A percentile compares a stretch with the other conserved stretches of the same genome.
phyloP scores from a whole-genome alignment of 1,284 basidiomycete genomes.

The Cryptococcus depauperatus region DNA sequence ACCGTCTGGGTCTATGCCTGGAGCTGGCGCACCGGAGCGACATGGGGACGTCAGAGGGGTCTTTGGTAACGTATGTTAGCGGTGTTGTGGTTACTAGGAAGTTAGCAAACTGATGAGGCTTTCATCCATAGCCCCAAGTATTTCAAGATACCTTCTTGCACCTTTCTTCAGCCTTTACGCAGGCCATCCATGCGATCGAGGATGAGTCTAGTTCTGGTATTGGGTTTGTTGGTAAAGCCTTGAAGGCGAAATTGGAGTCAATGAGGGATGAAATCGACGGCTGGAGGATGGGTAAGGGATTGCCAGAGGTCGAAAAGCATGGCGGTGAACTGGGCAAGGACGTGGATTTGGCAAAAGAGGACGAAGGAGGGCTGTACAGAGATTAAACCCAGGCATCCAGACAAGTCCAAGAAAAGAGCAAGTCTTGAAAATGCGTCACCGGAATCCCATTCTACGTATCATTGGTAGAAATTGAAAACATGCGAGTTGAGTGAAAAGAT shows the following conservation, averaged over 20 bases:
- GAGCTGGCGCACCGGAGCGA: slow-evolving; percentile 27
- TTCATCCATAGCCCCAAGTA: slow-evolving; percentile 23
- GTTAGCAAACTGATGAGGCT: not conserved
- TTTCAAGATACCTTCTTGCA: slow-evolving; percentile 31
- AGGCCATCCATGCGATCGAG: slow-evolving; percentile 31
- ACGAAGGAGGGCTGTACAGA: slow-evolving; percentile 17
- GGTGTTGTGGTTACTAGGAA: not conserved
- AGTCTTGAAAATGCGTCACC: slow-evolving; percentile 4
- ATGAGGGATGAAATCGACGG: slow-evolving; percentile 34
- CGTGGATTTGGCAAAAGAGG: slow-evolving; percentile 15
- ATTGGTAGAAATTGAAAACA: too few relatives aligned
- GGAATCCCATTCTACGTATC: too few relatives aligned
- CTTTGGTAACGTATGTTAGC: slow-evolving; percentile 34
- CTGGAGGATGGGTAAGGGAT: slow-evolving; percentile 19
- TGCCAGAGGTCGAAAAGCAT: slow-evolving; percentile 14
- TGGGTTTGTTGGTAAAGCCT: slow-evolving; percentile 27
- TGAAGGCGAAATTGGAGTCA: slow-evolving; percentile 25
- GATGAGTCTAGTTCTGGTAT: slow-evolving; percentile 29
- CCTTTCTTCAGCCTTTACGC: slow-evolving; percentile 30
- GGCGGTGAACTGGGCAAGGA: slow-evolving; percentile 18
- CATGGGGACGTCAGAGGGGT: slow-evolving; percentile 26
- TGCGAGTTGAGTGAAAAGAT: too few relatives aligned
- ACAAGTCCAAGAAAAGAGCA: too few relatives aligned
- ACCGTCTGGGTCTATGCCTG: slow-evolving; percentile 25
- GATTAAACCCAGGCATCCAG: too few relatives aligned